phyloP scores from a whole-genome alignment of 345 rosid species.

The Balakata baccata region DNA sequence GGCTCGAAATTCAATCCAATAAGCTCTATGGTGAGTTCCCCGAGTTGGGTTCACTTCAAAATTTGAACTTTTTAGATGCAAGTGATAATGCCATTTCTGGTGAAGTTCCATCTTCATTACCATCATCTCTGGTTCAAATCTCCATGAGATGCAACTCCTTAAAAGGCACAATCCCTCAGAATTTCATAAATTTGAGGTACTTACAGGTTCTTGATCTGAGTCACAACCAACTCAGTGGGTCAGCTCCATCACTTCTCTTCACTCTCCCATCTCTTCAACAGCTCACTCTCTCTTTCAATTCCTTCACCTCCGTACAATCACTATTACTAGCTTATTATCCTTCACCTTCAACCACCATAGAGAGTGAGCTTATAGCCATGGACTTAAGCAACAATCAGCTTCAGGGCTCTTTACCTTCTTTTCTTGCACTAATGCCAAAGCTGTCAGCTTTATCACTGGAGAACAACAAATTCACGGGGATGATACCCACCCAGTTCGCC shows the following conservation, averaged over 20 bases:
- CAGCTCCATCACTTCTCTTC: slow-evolving; percentile 53
- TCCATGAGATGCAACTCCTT: slow-evolving; percentile 66
- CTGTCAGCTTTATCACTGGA: slow-evolving; percentile 43
- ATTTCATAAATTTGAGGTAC: slow-evolving; percentile 25
- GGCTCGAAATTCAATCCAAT: slow-evolving; percentile 76
- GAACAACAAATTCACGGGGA: slow-evolving; percentile 40
- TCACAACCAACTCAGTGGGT: slow-evolving; percentile 55
- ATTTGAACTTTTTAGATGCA: slow-evolving; percentile 57
- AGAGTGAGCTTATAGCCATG: slow-evolving; percentile 51
- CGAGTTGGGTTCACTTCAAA: slow-evolving; percentile 49
- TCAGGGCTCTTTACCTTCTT: slow-evolving; percentile 33
- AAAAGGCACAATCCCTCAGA: slow-evolving; percentile 49
- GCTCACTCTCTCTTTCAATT: slow-evolving; percentile 67
- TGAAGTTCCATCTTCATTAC: slow-evolving; percentile 46
- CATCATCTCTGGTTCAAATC: slow-evolving; percentile 58
- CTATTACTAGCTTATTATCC: slow-evolving; percentile 20
- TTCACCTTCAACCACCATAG: not conserved
- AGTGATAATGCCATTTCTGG: slow-evolving; percentile 72
- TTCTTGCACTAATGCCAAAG: slow-evolving; percentile 40
- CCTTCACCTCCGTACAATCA: slow-evolving; percentile 51
- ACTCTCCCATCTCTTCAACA: slow-evolving; percentile 71
- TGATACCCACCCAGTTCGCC: slow-evolving; percentile 44
- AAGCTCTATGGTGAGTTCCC: slow-evolving; percentile 59
- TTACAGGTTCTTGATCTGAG: slow-evolving; percentile 73
- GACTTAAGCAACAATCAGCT: slow-evolving; percentile 43